Evolutionary conservation across 2,329 filamentous ascomycete genomes (phyloP).

Genomic region (Orbilia blumenaviensis): DNA sequence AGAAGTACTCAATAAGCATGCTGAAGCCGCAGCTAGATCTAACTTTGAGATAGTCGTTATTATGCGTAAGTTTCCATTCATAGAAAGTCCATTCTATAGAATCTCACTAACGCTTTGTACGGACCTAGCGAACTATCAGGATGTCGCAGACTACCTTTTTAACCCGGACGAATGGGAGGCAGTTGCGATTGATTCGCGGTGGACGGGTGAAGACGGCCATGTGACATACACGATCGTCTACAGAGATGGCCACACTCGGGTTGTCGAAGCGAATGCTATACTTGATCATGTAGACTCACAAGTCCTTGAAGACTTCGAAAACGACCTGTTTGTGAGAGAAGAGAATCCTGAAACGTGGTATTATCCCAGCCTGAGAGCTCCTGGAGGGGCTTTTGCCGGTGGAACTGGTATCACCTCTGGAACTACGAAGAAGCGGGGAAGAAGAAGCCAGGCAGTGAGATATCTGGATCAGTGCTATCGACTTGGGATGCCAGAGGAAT

Average conservation of each 20-base stretch:
- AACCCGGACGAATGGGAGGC: slow-evolving; percentile 51
- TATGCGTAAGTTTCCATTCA: slow-evolving; percentile 14
- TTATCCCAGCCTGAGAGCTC: slow-evolving; percentile 35
- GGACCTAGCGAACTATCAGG: slow-evolving; percentile 29
- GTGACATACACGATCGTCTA: slow-evolving; percentile 37
- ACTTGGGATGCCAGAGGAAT: slow-evolving; percentile 41
- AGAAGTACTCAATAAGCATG: neutral
- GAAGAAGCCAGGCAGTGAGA: slow-evolving; percentile 33
- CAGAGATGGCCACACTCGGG: slow-evolving; percentile 37
- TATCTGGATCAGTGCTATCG: slow-evolving; percentile 27
- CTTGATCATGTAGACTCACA: slow-evolving; percentile 17
- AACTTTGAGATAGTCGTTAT: slow-evolving; percentile 47
- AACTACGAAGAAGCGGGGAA: slow-evolving; percentile 18
- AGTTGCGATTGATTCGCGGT: slow-evolving; percentile 36
- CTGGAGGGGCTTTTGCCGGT: slow-evolving; percentile 42
- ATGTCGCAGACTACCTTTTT: slow-evolving; percentile 33
- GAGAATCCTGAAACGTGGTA: slow-evolving; percentile 52
- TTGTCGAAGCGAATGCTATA: slow-evolving; percentile 21
- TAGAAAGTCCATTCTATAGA: neutral
- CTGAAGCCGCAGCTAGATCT: slow-evolving; percentile 1
- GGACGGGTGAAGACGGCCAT: slow-evolving; percentile 30
- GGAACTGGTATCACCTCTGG: slow-evolving; percentile 45
- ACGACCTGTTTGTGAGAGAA: slow-evolving; percentile 31
- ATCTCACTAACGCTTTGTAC: neutral
- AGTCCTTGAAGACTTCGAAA: slow-evolving; percentile 46